Base-by-base conservation (phyloP, 768 basidiomycete species). In the Gymnopilus junonius region DNA sequence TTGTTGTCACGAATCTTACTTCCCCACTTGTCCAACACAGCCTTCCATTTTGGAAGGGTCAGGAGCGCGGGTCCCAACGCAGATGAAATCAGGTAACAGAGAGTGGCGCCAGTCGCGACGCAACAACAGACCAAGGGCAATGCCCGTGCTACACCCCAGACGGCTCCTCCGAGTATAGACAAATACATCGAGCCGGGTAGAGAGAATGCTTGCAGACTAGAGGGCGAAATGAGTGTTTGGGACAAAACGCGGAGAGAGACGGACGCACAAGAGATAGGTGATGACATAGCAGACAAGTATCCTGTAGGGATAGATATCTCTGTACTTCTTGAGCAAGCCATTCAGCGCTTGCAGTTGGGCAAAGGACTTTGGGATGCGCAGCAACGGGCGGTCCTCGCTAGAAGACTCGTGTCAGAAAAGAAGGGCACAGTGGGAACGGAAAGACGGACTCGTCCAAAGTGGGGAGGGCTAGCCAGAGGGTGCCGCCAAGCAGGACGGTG, bases 141-240 rank as follows among this genome's bases (percentile, higher is more conserved):
- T 0, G 96, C 96, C 11, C 88, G 78, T 2, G 92, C 77, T 29
- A 97, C 89, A 39, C 96, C 96, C 89, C 95, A 99, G 3, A 97
- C 92, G 0, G 97, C 97, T 34, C 97, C 97, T 20, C 93, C 95
- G 12, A 98, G 87, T 70, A 99, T 97, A 57, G 95, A 95, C 51
- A 99, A 86, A 73, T 99, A 99, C 95, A 99, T 97, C 43, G 95
- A 97, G 1, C 96, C 96, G 0, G 97, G 96, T 14, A 98, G 84
- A 7, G 95, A 96, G 77, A 98, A 99, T 0, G 95, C 94, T 82
- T 99, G 96, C 7, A 98, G 82, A 77, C 95, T 97, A 61, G 17
- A 31, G 23, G 29, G 56, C n/a, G 42, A 10, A 21, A 35, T 51
- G n/a, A 35, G 58, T 29, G 35, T 4, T 51, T 20, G 23, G 40